Evolutionary conservation across 2,329 filamentous ascomycete species (phyloP).

Genomic region (Epichloe coenophiala): DNA sequence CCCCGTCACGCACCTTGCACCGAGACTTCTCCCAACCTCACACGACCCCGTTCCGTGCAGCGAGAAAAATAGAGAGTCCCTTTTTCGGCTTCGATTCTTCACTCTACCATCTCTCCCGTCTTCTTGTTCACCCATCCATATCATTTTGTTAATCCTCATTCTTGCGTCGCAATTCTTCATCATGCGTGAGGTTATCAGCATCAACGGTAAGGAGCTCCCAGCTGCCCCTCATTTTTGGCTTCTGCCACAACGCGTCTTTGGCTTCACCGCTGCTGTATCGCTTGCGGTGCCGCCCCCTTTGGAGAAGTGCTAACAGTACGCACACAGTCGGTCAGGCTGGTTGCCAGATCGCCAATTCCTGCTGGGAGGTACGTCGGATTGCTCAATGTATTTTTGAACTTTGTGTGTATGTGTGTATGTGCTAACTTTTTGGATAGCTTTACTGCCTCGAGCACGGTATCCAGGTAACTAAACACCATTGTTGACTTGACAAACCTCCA

Average conservation of each 20-base stretch:
- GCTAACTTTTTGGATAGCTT: constrained; percentile 48
- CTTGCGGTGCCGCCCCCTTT: neutral
- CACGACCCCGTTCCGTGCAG: constrained; percentile 7
- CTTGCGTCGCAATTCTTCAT: constrained; percentile 29
- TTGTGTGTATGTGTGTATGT: neutral
- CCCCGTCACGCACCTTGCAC: constrained; percentile 10
- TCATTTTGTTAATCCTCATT: constrained; percentile 9
- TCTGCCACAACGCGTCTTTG: constrained; percentile 10
- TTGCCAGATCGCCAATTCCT: constrained; percentile 99
- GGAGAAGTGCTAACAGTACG: constrained; percentile 36
- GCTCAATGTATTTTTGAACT: neutral
- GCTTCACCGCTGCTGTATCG: constrained; percentile 4
- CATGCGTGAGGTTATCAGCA: constrained; percentile 99
- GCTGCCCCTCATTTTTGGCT: constrained; percentile 15
- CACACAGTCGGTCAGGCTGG: constrained; percentile 91
- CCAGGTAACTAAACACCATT: constrained; percentile 50
- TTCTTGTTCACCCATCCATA: constrained; percentile 8
- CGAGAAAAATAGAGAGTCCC: constrained; percentile 7
- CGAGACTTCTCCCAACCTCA: constrained; percentile 13
- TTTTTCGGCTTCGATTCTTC: constrained; percentile 12
- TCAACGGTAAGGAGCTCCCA: constrained; percentile 65
- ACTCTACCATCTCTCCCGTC: constrained; percentile 9
- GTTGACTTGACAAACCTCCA: constrained; percentile 4
- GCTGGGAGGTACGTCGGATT: constrained; percentile 83
- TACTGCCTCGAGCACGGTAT: constrained; percentile 99